Evolutionary conservation across 768 basidiomycete species (phyloP).

Genomic region (Boletus vinaceobasis): DNA sequence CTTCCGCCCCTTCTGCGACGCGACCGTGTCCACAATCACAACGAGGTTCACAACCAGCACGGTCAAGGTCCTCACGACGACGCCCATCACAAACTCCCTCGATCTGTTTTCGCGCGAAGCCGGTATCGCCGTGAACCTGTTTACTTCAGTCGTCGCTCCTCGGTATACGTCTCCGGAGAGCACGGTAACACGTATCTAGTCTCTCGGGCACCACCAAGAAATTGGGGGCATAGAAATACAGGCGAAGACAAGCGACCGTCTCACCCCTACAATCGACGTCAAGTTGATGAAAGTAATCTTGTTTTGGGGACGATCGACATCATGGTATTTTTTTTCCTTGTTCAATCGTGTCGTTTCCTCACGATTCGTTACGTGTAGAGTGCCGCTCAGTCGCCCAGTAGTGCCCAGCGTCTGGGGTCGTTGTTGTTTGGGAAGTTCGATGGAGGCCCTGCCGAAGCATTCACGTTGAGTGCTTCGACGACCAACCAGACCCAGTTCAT

Average conservation of each 20-base stretch:
- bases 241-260: background rate
- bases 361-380: constrained; percentile 1
- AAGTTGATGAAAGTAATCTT: constrained; percentile 15
- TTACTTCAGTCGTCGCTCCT: constrained; percentile 16
- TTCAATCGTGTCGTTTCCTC: constrained; percentile 6
- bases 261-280: constrained; percentile 6
- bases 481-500: constrained; percentile 43
- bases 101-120: constrained; percentile 20
- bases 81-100: constrained; percentile 6
- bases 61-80: background rate
- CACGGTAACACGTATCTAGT: constrained; percentile 29
- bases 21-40: background rate
- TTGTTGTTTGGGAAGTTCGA: constrained; percentile 11
- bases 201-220: constrained; percentile 4
- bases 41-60: background rate
- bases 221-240: background rate
- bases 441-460: constrained; percentile 26
- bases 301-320: constrained; percentile 47
- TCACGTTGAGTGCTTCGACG: constrained; percentile 49
- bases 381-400: background rate
- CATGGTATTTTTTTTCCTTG: constrained; percentile 35
- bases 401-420: constrained; percentile 20
- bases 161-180: constrained; percentile 22
- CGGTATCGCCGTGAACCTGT: constrained; percentile 14
- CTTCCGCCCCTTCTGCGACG: constrained; percentile 20